These are phyloP conservation scores for Voacanga thouarsii DNA, from an alignment of 257 asterid genomes.

Conservation along the genomic window DNA sequence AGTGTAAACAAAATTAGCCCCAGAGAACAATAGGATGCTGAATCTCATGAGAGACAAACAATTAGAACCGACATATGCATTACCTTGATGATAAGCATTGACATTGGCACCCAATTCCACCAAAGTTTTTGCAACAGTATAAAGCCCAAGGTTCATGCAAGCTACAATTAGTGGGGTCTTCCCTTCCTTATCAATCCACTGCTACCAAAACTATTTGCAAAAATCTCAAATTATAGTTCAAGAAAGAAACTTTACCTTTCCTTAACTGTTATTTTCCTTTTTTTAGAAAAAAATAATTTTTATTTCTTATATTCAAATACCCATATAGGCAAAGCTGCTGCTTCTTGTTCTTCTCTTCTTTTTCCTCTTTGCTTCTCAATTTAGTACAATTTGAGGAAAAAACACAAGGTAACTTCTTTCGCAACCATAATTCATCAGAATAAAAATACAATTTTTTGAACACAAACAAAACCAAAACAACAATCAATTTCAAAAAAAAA, in stretches of 20 bases:
- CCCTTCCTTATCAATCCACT: conserved; percentile 89
- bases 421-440: neutral
- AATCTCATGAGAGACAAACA: conserved; percentile 3
- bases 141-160: conserved; percentile 66
- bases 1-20: neutral
- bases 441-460: neutral
- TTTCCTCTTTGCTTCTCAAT: neutral
- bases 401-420: neutral
- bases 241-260: neutral
- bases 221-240: neutral
- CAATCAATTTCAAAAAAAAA: conserved; percentile 10
- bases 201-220: conserved; percentile 14
- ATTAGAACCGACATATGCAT: neutral
- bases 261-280: neutral
- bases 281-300: neutral
- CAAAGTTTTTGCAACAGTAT: conserved; percentile 71
- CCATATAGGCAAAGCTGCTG: neutral
- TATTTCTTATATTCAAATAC: neutral
- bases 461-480: neutral
- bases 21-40: neutral
- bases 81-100: conserved; percentile 88
- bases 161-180: conserved; percentile 87
- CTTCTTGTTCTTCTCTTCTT: neutral
- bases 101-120: no score
- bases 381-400: neutral